Evolutionary conservation across 129 eudicot species (phyloP).

Genomic region (Artemisia tridentata): DNA sequence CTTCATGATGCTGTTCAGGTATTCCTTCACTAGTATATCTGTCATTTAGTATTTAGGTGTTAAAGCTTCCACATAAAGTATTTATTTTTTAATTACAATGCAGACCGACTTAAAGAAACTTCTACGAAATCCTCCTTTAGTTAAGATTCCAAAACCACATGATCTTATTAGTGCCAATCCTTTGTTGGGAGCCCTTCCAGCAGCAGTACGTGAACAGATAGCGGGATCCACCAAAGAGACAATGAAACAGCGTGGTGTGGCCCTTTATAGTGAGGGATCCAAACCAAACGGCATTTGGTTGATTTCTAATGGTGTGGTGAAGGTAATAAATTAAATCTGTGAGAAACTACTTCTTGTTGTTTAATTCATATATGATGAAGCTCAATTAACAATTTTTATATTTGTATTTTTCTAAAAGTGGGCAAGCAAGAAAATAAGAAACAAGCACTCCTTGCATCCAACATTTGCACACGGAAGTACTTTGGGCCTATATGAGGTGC

Average conservation of each 20-base stretch:
- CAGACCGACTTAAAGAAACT: constrained; percentile 94
- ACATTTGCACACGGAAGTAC: constrained; percentile 86
- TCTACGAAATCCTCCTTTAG: constrained; percentile 84
- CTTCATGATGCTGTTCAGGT: constrained; percentile 99
- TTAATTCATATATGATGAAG: not conserved
- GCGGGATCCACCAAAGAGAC: constrained; percentile 74
- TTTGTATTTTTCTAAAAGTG: constrained; percentile 47
- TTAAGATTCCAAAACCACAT: constrained; percentile 73
- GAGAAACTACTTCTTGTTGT: not conserved
- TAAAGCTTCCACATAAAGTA: not conserved
- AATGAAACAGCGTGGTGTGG: constrained; percentile 60
- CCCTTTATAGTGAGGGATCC: constrained; percentile 73
- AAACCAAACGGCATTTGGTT: constrained; percentile 82
- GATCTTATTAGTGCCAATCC: constrained; percentile 73
- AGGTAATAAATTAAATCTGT: constrained; percentile 46
- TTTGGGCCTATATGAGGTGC: constrained; percentile 79
- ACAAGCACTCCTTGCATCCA: constrained; percentile 65
- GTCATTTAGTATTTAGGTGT: constrained; percentile 14
- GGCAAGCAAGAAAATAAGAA: constrained; percentile 50
- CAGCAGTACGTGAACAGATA: constrained; percentile 51
- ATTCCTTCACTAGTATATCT: not conserved
- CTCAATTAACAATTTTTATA: not conserved
- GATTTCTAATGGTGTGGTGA: constrained; percentile 84
- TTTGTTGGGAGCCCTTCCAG: constrained; percentile 84
- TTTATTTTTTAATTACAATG: constrained; percentile 12